phyloP scores from a whole-genome alignment of 2,329 filamentous ascomycete genomes.

The Curvularia sp. region DNA sequence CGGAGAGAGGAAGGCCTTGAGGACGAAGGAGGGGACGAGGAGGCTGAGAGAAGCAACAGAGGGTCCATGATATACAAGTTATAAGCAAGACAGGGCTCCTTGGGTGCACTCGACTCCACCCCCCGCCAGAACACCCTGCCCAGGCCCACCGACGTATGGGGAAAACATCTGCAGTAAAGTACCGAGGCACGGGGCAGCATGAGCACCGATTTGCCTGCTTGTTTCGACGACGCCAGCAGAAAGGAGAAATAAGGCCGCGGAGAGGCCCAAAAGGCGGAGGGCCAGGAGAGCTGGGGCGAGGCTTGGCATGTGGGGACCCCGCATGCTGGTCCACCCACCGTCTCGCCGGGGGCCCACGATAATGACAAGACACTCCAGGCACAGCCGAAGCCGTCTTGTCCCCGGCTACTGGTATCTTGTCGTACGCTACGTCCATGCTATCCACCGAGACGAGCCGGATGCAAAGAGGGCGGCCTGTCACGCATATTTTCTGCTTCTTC shows the following conservation, averaged over 20 bases:
- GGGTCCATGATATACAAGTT: slow-evolving; percentile 13
- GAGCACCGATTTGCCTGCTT: slow-evolving; percentile 13
- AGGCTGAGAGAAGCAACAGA: background rate
- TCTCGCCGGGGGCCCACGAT: slow-evolving; percentile 11
- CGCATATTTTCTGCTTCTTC: slow-evolving; percentile 16
- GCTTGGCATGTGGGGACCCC: slow-evolving; percentile 44
- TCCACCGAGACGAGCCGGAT: slow-evolving; percentile 14
- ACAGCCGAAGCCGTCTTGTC: slow-evolving; percentile 11
- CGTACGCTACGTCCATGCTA: slow-evolving; percentile 12
- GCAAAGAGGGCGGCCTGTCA: slow-evolving; percentile 10
- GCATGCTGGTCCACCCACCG: slow-evolving; percentile 26
- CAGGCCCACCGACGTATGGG: slow-evolving; percentile 2
- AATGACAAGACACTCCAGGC: slow-evolving; percentile 26
- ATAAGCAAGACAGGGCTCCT: slow-evolving; percentile 5
- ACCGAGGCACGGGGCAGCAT: slow-evolving; percentile 34
- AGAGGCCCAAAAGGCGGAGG: slow-evolving; percentile 20
- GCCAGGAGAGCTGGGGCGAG: slow-evolving; percentile 29
- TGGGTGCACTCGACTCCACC: background rate
- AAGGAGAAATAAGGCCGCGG: slow-evolving; percentile 12
- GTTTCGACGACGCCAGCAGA: background rate
- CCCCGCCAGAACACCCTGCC: slow-evolving; percentile 22
- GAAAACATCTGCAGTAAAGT: slow-evolving; percentile 21
- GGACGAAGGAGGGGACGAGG: slow-evolving; percentile 7
- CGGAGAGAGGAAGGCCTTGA: slow-evolving; percentile 1
- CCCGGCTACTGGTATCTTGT: slow-evolving; percentile 16